A percentile compares a stretch with the other conserved stretches of the same genome.
Evolutionary conservation across 2,329 filamentous ascomycete species (phyloP).

Genomic region (Didymella lethalis): DNA sequence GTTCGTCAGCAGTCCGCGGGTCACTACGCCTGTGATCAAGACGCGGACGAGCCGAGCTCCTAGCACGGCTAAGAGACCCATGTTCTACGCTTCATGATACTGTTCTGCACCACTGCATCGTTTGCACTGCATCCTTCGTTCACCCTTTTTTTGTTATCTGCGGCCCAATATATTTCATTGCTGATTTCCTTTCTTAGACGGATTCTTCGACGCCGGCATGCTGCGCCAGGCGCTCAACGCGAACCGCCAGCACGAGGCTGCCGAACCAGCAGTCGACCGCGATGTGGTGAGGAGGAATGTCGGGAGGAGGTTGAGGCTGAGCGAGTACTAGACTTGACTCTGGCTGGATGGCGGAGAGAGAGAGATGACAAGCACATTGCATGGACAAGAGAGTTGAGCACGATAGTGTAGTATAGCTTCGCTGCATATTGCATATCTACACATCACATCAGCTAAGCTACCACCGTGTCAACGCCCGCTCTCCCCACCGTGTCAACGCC

Average conservation of each 20-base stretch:
- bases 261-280: slow-evolving; percentile 63
- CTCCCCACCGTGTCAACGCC: background rate
- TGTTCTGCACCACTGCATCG: background rate
- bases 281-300: slow-evolving; percentile 72
- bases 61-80: slow-evolving; percentile 4
- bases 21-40: slow-evolving; percentile 20
- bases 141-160: background rate
- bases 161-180: slow-evolving; percentile 7
- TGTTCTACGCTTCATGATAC: slow-evolving; percentile 18
- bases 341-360: background rate
- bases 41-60: slow-evolving; percentile 29
- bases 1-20: slow-evolving; percentile 33
- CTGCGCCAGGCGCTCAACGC: slow-evolving; percentile 85
- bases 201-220: slow-evolving; percentile 98
- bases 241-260: slow-evolving; percentile 62
- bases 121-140: slow-evolving; percentile 11
- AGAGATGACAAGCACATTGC: background rate
- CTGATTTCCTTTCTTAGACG: slow-evolving; percentile 68
- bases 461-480: background rate
- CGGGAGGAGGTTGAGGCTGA: slow-evolving; percentile 75
- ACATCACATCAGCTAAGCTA: background rate
- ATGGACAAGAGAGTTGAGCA: background rate
- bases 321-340: slow-evolving; percentile 64
- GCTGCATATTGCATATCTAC: background rate
- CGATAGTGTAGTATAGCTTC: background rate